These are phyloP conservation scores for thale cress (Arabidopsis thaliana) DNA, from an alignment of 345 rosid genomes.

Conservation along the genomic window DNA sequence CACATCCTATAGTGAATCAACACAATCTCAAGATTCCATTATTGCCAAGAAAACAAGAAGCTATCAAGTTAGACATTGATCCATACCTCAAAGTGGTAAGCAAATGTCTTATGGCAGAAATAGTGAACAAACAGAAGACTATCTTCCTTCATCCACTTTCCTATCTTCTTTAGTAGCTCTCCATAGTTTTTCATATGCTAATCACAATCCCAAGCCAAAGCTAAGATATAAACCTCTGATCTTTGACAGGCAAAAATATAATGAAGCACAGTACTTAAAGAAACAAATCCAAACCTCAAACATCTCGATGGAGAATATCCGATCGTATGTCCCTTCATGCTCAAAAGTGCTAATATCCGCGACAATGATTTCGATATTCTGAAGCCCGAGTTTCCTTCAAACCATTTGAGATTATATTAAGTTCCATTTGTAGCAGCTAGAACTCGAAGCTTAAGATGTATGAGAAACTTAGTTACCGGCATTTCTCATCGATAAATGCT, in stretches of 20 bases:
- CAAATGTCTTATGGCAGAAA: conserved; percentile 88
- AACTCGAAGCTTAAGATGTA: background rate
- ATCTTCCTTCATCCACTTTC: conserved; percentile 85
- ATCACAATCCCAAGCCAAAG: conserved; percentile 7
- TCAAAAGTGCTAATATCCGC: conserved; percentile 82
- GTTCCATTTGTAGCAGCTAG: background rate
- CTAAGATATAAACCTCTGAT: background rate
- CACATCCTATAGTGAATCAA: conserved; percentile 53
- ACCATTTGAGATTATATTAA: background rate
- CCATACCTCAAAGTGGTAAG: conserved; percentile 83
- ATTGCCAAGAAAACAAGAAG: conserved; percentile 17
- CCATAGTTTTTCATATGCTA: conserved; percentile 91
- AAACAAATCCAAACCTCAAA: conserved; percentile 61
- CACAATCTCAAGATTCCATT: conserved; percentile 3
- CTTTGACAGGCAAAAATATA: background rate
- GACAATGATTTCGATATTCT: conserved; percentile 75
- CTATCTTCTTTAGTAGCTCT: conserved; percentile 76
- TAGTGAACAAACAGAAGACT: conserved; percentile 76
- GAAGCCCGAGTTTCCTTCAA: conserved; percentile 60
- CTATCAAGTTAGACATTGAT: background rate
- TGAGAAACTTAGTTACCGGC: conserved; percentile 50
- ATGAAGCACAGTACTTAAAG: background rate
- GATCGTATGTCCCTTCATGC: conserved; percentile 73
- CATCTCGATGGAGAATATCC: conserved; percentile 83
- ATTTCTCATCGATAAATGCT: conserved; percentile 64